Evolutionary conservation across 2,329 filamentous ascomycete genomes (phyloP), one percentile per base, ranked within the genome.

Genomic region (Pestalotiopsis sp.): DNA sequence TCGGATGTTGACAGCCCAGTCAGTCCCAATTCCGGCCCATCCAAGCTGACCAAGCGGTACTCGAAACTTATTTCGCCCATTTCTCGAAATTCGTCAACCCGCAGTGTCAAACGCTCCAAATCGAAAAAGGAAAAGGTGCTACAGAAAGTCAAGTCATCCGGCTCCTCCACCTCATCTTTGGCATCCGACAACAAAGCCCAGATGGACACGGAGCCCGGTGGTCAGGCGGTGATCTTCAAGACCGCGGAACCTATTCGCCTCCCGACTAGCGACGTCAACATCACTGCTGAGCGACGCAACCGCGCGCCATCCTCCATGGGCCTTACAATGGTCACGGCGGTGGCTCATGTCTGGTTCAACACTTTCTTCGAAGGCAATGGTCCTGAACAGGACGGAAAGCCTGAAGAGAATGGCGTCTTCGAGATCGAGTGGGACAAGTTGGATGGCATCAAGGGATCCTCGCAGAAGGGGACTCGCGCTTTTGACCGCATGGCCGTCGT

Each of bases 281-380:
- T 98, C 72, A 91, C 94, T 64, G 90, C 98, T 27, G 95, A 98
- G 81, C 89, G 94, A 7, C 90, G 95, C 45, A 97, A 94, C 80
- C 92, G 91, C 75, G 90, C 92, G 1, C 87, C 89, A 4, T 93
- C 92, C 75, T 89, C 88, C 11, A 91, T 96, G 80, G 92, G 94
- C 1, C 88, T 93, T 73, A 94, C 93, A 0, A 93, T 98, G 90
- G 94, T 98, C 3, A 97, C 95, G 0, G 91, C 95, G 0, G 91
- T 98, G 11, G 95, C 95, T 0, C 95, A 98, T 76, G 93, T 97
- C 17, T 99, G 96, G 96, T 97, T 98, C 84, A 99, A 99, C 76
- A 85, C 91, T 1, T 98, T 91, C 80, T 98, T 98, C 75, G 96
- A 98, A 81, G 94, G 95, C 59, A 83, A 88, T 23, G 92, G 92